Evolutionary conservation across 129 eudicot genomes (phyloP), one percentile per base, ranked within the genome.

Genomic region (Centaurea solstitialis): DNA sequence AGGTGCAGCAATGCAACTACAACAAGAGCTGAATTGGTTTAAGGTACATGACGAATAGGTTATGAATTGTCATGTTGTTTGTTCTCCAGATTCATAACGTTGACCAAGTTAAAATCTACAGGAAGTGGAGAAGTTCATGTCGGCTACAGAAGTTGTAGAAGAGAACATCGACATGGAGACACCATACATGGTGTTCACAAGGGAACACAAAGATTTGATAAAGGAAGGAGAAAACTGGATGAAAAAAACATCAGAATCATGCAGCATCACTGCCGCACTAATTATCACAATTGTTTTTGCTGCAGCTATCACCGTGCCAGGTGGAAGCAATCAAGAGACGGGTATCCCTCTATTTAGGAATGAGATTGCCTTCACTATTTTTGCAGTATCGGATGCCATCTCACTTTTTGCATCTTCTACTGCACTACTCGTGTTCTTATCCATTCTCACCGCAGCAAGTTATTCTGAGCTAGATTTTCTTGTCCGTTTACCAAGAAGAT

Each of bases 1-100:
- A 1, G 86, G 86, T 37, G 81, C 86, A 76, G 78, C 86, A 23
- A 22, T 82, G 10, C 86, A 82, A 30, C 74, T 82, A 75, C 86
- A 82, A 50, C 30, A 43, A 13, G 85, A 81, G 45, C 28, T 81
- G 24, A 76, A 81, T 33, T 81, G 85, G 85, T 20, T 10, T 68
- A 37, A 75, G 85, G 85, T 81, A 67, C 28, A 7, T 37, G 0
- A 13, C 5, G 4, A 22, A 22, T 12, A 23, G 2, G 37, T 6
- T 74, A 47, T 18, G 0, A 57, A 30, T 24, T 41, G 21, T 17
- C 1, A 66, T 66, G 7, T 0, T 21, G 12, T 66, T 66, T 5
- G 15, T 3, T 21, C 6, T 26, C 30, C 2, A 26, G 30, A 12
- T 28, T 24, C 8, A 78, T 68, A 78, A 61, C 1, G 9, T 38